Base-by-base conservation (phyloP, 1,284 basidiomycete species). In the Veloporphyrellus conicus region DNA sequence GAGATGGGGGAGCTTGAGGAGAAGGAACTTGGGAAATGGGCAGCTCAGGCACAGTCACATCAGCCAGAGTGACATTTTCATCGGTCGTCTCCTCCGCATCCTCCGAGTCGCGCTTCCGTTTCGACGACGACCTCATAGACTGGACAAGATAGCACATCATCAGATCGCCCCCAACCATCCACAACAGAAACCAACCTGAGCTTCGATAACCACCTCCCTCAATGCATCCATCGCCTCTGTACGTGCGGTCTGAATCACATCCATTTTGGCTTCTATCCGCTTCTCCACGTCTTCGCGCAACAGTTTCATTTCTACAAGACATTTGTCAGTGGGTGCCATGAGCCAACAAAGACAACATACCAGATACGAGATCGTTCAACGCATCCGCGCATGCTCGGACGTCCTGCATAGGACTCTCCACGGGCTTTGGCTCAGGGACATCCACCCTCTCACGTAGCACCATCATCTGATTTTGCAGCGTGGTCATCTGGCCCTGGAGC, bases 371-470 rank as follows among this genome's bases (percentile, higher is more conserved):
- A 28, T 41, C 54, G 28, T 49, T 56, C 54, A 69, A 49, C 9
- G 56, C 63, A 3, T 55, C 51, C 4, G 60, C 64, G 43, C 57
- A 63, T 6, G 54, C 62, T 53, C 53, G 64, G 49, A 61, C 49
- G 15, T 67, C 61, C 11, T 59, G 52, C 47, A 48, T 55, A 42
- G 44, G 56, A 36, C 48, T 44, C 27, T 57, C 57, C 4, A 40
- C 41, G 5, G 43, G 31, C 32, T 38, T 44, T 16, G 49, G 23
- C 20, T 58, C 52, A 2, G 49, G 34, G n/a, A 50, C 47, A 33
- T 70, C 62, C 38, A 63, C 38, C 47, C 58, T 65, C 7, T 61
- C 62, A 33, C 70, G 66, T 19, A 77, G 49, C 1, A 47, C 59
- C 19, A 71, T 69, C 10, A 79, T 53, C 43, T 73, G 68, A 5